A percentile compares a stretch with the other conserved stretches of the same genome.
These are phyloP conservation scores for Amaranthus cruentus DNA, from an alignment of 148 eudicot genomes.

Conservation along the genomic window DNA sequence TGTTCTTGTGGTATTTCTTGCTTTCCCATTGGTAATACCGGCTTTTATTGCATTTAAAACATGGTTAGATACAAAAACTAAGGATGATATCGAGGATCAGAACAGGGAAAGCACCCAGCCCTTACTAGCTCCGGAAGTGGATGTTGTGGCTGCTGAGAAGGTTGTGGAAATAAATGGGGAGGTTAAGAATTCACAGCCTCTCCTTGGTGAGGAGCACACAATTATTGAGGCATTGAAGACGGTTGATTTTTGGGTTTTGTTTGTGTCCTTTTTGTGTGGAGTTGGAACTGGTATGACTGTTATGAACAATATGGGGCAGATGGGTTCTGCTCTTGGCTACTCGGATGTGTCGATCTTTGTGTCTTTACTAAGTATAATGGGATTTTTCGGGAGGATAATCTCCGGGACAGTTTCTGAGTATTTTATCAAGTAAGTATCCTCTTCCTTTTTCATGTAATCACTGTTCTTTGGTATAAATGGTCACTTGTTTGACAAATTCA, in stretches of 20 bases:
- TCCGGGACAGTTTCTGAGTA: slow-evolving; percentile 84
- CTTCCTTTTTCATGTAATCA: not conserved
- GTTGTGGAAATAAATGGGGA: slow-evolving; percentile 15
- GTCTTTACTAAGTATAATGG: slow-evolving; percentile 80
- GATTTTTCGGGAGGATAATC: slow-evolving; percentile 82
- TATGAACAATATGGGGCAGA: slow-evolving; percentile 93
- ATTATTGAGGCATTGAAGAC: slow-evolving; percentile 61
- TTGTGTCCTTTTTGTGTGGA: slow-evolving; percentile 77
- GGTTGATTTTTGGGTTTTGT: slow-evolving; percentile 83
- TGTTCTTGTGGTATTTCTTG: slow-evolving; percentile 45
- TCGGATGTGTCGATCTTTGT: slow-evolving; percentile 80
- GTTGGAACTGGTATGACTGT: slow-evolving; percentile 93
- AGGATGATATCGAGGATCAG: slow-evolving; percentile 37
- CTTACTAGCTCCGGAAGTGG: slow-evolving; percentile 31
- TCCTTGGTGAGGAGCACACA: slow-evolving; percentile 90
- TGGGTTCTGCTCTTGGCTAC: slow-evolving; percentile 92
- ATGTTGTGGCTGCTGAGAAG: slow-evolving; percentile 16
- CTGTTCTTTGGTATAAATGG: not conserved
- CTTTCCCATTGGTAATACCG: slow-evolving; percentile 52
- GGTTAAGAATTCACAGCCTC: slow-evolving; percentile 34
- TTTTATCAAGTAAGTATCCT: slow-evolving; percentile 71
- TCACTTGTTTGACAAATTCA: too few species aligned
- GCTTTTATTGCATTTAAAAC: slow-evolving; percentile 35
- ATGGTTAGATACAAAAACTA: slow-evolving; percentile 14
- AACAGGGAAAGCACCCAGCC: slow-evolving; percentile 23